Base-by-base conservation (phyloP, 2,329 filamentous ascomycete species). In the Drechslerella dactyloides region DNA sequence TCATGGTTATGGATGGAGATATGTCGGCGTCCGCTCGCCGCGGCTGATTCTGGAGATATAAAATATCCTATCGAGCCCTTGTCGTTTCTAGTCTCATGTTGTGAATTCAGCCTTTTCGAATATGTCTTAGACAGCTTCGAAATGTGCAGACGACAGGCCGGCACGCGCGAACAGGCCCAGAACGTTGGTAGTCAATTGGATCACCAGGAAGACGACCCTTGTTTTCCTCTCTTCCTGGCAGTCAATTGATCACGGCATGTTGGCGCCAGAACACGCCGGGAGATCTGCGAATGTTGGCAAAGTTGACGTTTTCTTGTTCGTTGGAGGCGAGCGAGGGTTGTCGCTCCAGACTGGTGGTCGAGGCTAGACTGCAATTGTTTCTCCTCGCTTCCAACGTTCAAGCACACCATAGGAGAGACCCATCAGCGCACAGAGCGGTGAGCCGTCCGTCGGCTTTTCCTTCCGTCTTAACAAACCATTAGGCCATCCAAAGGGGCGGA, bases 381-480 rank as follows among this genome's bases (percentile, higher is more conserved):
- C 37, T 30, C 35, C 51, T 65, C 60, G 60, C 60, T 61, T 72
- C 60, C 60, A 61, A 52, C 54, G 60, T 27, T 65, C 21, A 51
- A 51, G 40, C 68, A 63, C 66, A 64, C 66, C 54, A 21, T 33
- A 48, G 10, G 44, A 64, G 27, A 70, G 52, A 37, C 52, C 37
- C 24, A 46, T 33, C n/a, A 27, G 58, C 58, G 30, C 27, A 21
- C 17, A 52, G 15, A 37, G 48, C 35, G 30, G 35, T 23, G 8
- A 52, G 42, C 27, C 48, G 23, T 35, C 33, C 59, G 46, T 64
- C 66, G 66, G 66, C 66, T 70, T 70, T 48, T 70, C 59, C 51
- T 70, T 59, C 66, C 66, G 58, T 33, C 13, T 27, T 6, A 30
- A 44, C 56, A 69, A 46, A 50, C 63, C 55, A 40, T n/a, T 24